Percentiles rank a stretch among this genome's conserved stretches.
Conservation (phyloP, 2,329 filamentous ascomycete genomes). For the Aspergillus aculeatus region DNA sequence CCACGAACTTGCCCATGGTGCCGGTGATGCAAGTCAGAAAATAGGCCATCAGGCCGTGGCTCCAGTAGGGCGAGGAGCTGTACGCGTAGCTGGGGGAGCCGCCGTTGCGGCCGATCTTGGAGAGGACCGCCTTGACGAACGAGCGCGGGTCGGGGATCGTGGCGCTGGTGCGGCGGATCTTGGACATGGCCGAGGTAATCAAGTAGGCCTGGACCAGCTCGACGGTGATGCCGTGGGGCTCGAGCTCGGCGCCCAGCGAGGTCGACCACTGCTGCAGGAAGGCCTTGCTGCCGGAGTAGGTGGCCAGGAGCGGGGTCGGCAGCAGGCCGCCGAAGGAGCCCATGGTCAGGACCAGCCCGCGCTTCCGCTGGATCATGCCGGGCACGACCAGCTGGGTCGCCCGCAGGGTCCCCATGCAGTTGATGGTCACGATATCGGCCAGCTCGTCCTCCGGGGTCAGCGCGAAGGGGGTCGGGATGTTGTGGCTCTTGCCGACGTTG, state of each 20-base stretch:
- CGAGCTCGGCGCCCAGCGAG: conserved; percentile 78
- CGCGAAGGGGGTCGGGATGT: conserved; percentile 84
- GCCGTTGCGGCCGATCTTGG: conserved; percentile 76
- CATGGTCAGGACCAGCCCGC: conserved; percentile 92
- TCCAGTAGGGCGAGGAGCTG: conserved; percentile 92
- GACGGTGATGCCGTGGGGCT: conserved; percentile 78
- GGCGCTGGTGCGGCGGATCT: conserved; percentile 75
- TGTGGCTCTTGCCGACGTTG: conserved; percentile 94
- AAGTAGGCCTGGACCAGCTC: conserved; percentile 90
- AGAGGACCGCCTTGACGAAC: conserved; percentile 76
- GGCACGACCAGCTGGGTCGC: conserved; percentile 83
- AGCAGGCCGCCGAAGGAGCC: conserved; percentile 92
- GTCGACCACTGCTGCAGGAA: conserved; percentile 97
- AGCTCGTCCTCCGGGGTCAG: conserved; percentile 78
- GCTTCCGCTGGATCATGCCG: conserved; percentile 77
- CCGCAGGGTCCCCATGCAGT: conserved; percentile 85
- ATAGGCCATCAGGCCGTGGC: conserved; percentile 86
- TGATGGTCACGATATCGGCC: conserved; percentile 88
- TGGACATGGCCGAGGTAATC: conserved; percentile 95
- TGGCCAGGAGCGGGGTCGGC: conserved; percentile 87
- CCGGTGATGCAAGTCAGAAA: conserved; percentile 63
- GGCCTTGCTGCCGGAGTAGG: conserved; percentile 96
- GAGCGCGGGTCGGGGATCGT: conserved; percentile 76
- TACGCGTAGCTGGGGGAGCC: conserved; percentile 75
- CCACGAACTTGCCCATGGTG: conserved; percentile 56